Evolutionary conservation across 306 rosid genomes (phyloP), one percentile per base, ranked within the genome.

Genomic region (Cicer chorassanicum): DNA sequence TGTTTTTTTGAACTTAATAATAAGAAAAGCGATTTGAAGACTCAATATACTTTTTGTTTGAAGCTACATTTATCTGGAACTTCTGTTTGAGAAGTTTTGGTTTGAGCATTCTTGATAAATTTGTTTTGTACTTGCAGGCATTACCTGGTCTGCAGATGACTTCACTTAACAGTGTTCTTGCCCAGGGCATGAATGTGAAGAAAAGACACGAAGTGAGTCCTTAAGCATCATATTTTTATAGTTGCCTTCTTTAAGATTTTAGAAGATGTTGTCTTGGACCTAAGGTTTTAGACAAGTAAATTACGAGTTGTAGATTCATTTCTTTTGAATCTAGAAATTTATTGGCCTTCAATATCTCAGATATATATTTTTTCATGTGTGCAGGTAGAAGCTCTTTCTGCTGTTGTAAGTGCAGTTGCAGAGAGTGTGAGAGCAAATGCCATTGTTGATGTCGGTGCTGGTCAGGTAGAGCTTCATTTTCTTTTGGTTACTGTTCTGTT

Each of bases 391-490:
- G 81, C 88, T 70, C 91, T 93, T 71, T 91, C 97, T 13, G 91
- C 90, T 60, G 81, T 89, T 57, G 86, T 87, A 61, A 86, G 77
- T 78, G 81, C 82, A 21, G 68, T 90, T 68, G 88, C 94, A 41
- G 69, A 67, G 69, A 83, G 84, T 73, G 80, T 86, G 51, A 40
- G 75, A 76, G 89, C 91, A 80, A 79, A 76, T 9, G 77, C 87
- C 66, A 82, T 91, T 64, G 69, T 87, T 71, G 97, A 93, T 81
- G 98, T 93, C 71, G 98, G 98, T 68, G 94, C 98, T 78, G 96
- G 98, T 72, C 97, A 94, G 97, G 97, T 93, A 72, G 54, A 70
- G 67, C 68, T 76, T 65, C 72, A 56, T 65, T 73, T 39, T 72
- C 68, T 74, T 57, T 72, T 78, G 73, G 76, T 56, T 49, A 67